Evolutionary conservation across 768 basidiomycete genomes (phyloP), one percentile per base, ranked within the genome.

Genomic region (Russula virescens): DNA sequence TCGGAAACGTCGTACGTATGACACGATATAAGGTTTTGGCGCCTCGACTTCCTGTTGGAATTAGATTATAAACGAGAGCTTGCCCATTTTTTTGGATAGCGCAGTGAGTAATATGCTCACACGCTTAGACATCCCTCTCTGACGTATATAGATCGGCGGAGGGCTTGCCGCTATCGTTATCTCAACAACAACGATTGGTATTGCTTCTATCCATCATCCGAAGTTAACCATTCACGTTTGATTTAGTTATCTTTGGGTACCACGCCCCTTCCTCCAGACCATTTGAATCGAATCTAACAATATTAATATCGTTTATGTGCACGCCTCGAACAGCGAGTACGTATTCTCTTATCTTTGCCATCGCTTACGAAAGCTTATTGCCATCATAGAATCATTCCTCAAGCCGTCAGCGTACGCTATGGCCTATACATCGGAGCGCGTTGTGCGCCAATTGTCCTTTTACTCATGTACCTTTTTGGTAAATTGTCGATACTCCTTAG

Each of bases 41-140:
- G 31, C 5, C 18, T 34, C 34, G 28, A 23, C 43, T 54, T 49
- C 13, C 57, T 49, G 8, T 48, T 28, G 18, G 34, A 60, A 11
- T 3, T 54, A 90, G 89, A 83, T 91, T 61, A 77, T 91, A 58
- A 92, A 92, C 65, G 90, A 91, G 71, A 87, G 87, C 74, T 80
- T 93, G 60, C 89, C 89, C 40, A 90, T 92, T 48, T 91, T 91
- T 71, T 74, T 91, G 51, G 88, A 91, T 69, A 84, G 83, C 66
- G 89, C 88, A 19, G 79, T 82, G 69, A 56, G 74, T 23, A 21
- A 16, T 5, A 2, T 10, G 47, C 31, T 10, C 19, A 35, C 18
- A 6, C 21, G 55, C 26, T 6, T 5, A 21, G 6, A 18, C 45
- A 25, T 23, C 28, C n/a, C 11, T 28, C 57, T 46, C 40, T 50